A percentile compares a stretch with the other conserved stretches of the same genome.
phyloP scores from a whole-genome alignment of 2,329 filamentous ascomycete species.

The Apiospora phragmitis region DNA sequence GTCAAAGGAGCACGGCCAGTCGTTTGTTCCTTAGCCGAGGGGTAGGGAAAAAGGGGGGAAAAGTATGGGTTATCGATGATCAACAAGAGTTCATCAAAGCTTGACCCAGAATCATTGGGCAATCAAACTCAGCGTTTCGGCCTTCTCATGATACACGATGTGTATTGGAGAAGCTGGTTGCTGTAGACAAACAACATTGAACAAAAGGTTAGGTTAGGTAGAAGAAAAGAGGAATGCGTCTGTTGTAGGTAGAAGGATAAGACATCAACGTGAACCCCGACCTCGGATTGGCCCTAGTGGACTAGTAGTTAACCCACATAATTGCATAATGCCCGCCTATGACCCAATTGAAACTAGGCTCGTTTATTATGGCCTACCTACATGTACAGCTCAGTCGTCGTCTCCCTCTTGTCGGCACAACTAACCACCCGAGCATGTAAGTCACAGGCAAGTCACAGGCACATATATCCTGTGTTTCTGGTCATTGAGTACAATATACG shows the following conservation, averaged over 20 bases:
- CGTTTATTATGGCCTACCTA: not conserved
- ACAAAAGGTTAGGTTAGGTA: not conserved
- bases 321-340: not conserved
- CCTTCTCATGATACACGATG: not conserved
- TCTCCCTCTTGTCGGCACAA: no score
- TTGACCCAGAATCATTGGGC: not conserved
- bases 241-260: not conserved
- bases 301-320: not conserved
- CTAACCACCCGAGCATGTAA: no score
- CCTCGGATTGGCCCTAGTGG: not conserved
- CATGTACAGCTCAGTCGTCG: no score
- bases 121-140: not conserved
- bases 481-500: not conserved
- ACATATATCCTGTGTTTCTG: not conserved
- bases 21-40: constrained; percentile 15
- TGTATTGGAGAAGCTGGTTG: not conserved
- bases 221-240: not conserved
- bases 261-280: not conserved
- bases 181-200: not conserved
- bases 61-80: not conserved
- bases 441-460: no score
- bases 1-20: constrained; percentile 8
- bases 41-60: not conserved
- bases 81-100: not conserved
- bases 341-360: not conserved